Evolutionary conservation across 306 rosid species (phyloP), one percentile per base, ranked within the genome.

Genomic region (Macrotyloma uniflorum): DNA sequence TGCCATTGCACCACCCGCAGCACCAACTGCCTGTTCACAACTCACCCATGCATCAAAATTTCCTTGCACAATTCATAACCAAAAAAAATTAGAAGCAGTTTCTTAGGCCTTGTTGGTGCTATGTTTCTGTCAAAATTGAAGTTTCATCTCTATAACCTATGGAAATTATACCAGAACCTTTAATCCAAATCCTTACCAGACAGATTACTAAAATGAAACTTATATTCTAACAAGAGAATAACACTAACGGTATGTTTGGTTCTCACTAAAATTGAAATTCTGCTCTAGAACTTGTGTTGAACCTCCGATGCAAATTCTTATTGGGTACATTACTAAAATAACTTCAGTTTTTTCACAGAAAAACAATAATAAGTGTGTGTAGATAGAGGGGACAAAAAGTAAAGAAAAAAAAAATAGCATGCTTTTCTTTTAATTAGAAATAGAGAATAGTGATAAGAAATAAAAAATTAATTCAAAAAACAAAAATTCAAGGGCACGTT

Each of bases 1-100:
- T 45, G 93, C 93, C 83, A 93, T 19, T 18, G 91, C 94, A 65
- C 98, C 98, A 9, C 88, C 96, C 6, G 84, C 98, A 71, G 97
- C 98, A 53, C 97, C 98, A 36, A 88, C 74, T 8, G 97, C 96
- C 98, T 89, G 71, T 32, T 73, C 19, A 67, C 13, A 67, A 67
- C 38, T 6, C 35, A 57, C 59, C 5, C 61, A n/a, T 35, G 24
- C 6, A 74, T 55, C 77, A 78, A 83, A 47, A 33, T 58, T 51
- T 13, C 70, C 42, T 46, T 26, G 15, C 18, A 30, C 26, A 68
- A 38, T 70, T 42, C 64, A 67, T 42, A n/a, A 23, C 50, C 13
- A 13, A 15, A 61, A n/a, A 61, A 61, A 61, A 61, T 6, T 32
- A 6, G 40, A 30, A 26, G 13, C 42, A 59, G 1, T 58, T 58